These are phyloP conservation scores for Boletales sp. DNA, from an alignment of 768 basidiomycete species.

Conservation along the genomic window DNA sequence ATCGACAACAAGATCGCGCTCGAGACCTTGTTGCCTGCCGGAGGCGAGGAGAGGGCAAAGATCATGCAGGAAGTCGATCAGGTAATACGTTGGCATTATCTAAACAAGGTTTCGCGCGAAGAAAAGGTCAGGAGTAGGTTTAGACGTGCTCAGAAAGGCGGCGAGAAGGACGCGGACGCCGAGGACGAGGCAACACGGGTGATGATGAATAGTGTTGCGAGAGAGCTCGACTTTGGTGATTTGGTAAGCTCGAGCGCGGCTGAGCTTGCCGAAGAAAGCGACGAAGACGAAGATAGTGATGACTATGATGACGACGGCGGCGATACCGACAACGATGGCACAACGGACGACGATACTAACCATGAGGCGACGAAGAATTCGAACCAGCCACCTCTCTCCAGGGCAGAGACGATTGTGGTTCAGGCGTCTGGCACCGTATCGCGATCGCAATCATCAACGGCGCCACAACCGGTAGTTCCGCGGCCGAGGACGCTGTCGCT, in stretches of 20 bases:
- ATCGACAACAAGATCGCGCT: constrained; percentile 52
- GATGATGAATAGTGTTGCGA: constrained; percentile 77
- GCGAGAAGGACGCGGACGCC: constrained; percentile 51
- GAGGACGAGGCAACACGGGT: constrained; percentile 79
- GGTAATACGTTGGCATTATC: constrained; percentile 90
- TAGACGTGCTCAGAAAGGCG: constrained; percentile 48
- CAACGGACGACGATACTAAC: constrained; percentile 35
- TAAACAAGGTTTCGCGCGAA: constrained; percentile 90
- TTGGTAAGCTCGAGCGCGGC: constrained; percentile 74
- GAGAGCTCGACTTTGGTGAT: constrained; percentile 79
- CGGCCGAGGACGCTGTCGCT: constrained; percentile 42
- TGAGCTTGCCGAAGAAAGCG: constrained; percentile 73
- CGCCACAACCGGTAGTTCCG: constrained; percentile 3
- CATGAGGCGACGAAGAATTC: constrained; percentile 27
- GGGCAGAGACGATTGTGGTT: constrained; percentile 1
- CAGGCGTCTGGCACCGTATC: neutral
- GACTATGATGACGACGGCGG: constrained; percentile 42
- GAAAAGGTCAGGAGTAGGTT: constrained; percentile 87
- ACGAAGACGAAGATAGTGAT: constrained; percentile 43
- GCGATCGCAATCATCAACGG: constrained; percentile 5
- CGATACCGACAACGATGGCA: constrained; percentile 40
- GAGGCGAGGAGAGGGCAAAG: constrained; percentile 66
- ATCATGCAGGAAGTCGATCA: constrained; percentile 86
- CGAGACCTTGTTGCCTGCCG: constrained; percentile 86
- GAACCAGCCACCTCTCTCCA: neutral